Evolutionary conservation across 805 yeast genomes (phyloP), one percentile per base, ranked within the genome.

Genomic region (Starmerella geochares): DNA sequence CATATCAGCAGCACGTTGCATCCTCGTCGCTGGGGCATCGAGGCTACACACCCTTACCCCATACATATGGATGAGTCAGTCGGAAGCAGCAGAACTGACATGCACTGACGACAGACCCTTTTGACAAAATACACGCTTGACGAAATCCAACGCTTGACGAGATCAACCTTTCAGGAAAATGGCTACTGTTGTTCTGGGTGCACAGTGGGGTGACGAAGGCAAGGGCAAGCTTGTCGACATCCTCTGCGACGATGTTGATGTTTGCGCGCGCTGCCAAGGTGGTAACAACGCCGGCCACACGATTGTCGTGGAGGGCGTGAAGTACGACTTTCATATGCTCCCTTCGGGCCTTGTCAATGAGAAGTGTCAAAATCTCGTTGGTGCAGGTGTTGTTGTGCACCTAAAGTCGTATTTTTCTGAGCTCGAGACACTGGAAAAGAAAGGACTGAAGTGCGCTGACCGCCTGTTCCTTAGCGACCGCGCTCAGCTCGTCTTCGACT

Each of bases 191-290:
- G 99, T 92, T 49, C 76, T 92, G 62, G 99, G 99, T 52, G 74
- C 97, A 70, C 99, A 92, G 71, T 92, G 99, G 99, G 99, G 99
- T 57, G 99, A 92, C 66, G 99, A 92, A 78, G 99, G 99, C 66
- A 92, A 92, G 67, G 99, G 99, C 52, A 92, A 92, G 70, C 77
- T 92, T 52, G 99, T 92, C 45, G 98, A 92, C 67, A 73, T 92
- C 50, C 76, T 92, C 47, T 94, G 97, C 70, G 97, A 90, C 62
- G 80, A 86, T 58, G 83, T 92, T 61, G 97, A 92, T 60, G 90
- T 92, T 37, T 94, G 96, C 67, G 96, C 97, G 25, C 79, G 99
- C 67, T 90, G 97, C 71, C 73, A 68, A 66, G 99, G 99, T 69
- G 99, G 99, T 64, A 92, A 92, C 74, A 92, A 92, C 66, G 99